Evolutionary conservation across 1,139 yeast species (phyloP), one percentile per base, ranked within the genome.

Genomic region (Blastobotrys ciferrii): DNA sequence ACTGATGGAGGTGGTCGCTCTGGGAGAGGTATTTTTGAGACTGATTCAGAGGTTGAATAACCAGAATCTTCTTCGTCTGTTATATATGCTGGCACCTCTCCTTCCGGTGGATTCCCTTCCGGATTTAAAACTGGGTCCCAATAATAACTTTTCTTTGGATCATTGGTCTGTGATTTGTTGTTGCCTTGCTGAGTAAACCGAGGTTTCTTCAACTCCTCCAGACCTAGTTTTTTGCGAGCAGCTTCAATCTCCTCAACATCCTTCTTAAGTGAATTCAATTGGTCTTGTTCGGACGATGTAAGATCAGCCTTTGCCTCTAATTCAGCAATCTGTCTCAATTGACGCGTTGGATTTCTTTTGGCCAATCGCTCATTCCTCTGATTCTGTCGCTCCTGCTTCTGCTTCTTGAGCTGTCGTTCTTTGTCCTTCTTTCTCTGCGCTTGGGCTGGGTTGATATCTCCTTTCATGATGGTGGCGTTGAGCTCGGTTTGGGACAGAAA

Each of bases 71-170:
- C 48, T 1, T 58, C 61, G 19, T 48, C 50, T 15, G 23, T n/a
- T 13, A 36, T 32, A 12, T 28, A 37, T 2, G 47, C 51, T 30
- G 41, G 42, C 12, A 47, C 49, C 15, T 42, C 39, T 9, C 58
- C 39, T 19, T 49, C 48, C 2, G 64, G 64, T 12, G 66, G 59
- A 17, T 49, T 49, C 2, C 65, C 66, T 35, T 52, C 46, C 1
- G 65, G 66, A 47, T 61, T 62, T 32, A 58, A 44, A 11, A 53
- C 52, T 2, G 62, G 60, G 42, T 62, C 66, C 60, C 63, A 62
- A 50, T 53, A 62, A 28, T 62, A 52, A 40, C 64, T 56, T 31
- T 51, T 58, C 32, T 49, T 52, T 7, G 42, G 11, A 20, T 40
- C 38, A 6, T 12, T 32, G 12, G 5, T 31, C 5, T 23, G 28